Evolutionary conservation across 1,139 yeast genomes (phyloP).

Genomic region (Saccharomyces hybrid): DNA sequence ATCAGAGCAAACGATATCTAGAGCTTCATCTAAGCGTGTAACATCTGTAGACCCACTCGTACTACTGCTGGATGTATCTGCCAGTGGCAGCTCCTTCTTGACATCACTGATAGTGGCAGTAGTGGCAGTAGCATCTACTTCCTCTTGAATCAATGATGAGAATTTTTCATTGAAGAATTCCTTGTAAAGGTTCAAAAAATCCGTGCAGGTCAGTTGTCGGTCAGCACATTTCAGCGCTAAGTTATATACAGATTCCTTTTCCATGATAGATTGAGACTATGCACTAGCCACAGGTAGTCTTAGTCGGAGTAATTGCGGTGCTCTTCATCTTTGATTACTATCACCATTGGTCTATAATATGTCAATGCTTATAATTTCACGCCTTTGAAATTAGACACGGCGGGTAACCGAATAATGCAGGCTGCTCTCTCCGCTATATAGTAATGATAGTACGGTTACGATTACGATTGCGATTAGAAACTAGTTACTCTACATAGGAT

Average conservation of each 20-base stretch:
- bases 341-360: no score
- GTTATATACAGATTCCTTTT: conserved; percentile 19
- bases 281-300: background rate
- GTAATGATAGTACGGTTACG: no score
- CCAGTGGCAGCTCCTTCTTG: background rate
- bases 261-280: conserved; percentile 8
- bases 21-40: conserved; percentile 11
- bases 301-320: background rate
- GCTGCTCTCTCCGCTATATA: no score
- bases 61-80: background rate
- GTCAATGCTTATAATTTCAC: no score
- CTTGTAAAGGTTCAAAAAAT: conserved; percentile 28
- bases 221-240: conserved; percentile 26
- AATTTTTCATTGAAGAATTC: conserved; percentile 30
- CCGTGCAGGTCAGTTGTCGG: conserved; percentile 23
- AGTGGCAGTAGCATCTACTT: conserved; percentile 14
- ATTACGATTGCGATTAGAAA: no score
- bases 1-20: conserved; percentile 15
- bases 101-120: background rate
- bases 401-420: no score
- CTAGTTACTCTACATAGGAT: background rate
- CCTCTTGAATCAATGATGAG: conserved; percentile 13
- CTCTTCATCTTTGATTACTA: no score
- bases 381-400: no score
- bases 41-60: conserved; percentile 2